Evolutionary conservation across 306 rosid species (phyloP).

Genomic region (Pyrus betulifolia): DNA sequence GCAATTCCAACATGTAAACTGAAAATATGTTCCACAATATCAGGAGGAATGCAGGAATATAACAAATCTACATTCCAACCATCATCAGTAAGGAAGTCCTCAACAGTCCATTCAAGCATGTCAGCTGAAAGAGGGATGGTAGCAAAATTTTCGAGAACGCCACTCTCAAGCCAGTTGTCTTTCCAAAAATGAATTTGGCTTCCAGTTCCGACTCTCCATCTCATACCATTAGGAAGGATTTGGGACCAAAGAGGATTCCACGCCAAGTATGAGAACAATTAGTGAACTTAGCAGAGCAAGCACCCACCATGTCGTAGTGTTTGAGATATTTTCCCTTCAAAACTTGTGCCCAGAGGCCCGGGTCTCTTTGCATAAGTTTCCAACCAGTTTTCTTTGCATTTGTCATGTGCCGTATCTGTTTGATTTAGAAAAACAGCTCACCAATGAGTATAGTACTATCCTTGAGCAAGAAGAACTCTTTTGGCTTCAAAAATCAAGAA

Average conservation of each 20-base stretch:
- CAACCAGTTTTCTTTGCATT: no score
- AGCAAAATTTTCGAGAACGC: background rate
- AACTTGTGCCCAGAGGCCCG: no score
- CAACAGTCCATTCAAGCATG: background rate
- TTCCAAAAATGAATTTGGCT: background rate
- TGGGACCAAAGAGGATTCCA: no score
- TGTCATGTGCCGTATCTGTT: accelerated
- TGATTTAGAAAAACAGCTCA: background rate
- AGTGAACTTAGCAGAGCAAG: background rate
- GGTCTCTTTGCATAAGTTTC: no score
- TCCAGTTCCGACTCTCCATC: background rate
- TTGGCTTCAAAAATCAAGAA: background rate
- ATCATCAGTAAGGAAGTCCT: background rate
- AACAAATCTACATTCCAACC: background rate
- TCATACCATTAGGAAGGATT: no score
- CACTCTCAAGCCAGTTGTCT: background rate
- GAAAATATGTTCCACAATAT: background rate
- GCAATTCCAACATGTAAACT: background rate
- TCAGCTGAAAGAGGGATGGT: background rate
- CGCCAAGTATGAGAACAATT: no score
- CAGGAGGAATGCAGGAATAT: background rate
- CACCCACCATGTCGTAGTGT: background rate
- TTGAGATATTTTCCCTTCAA: background rate
- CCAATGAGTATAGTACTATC: background rate
- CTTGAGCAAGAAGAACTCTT: background rate